Percentiles rank a stretch among this genome's conserved stretches.
Evolutionary conservation across 345 rosid species (phyloP).

Genomic region (Pugionium dolabratum): DNA sequence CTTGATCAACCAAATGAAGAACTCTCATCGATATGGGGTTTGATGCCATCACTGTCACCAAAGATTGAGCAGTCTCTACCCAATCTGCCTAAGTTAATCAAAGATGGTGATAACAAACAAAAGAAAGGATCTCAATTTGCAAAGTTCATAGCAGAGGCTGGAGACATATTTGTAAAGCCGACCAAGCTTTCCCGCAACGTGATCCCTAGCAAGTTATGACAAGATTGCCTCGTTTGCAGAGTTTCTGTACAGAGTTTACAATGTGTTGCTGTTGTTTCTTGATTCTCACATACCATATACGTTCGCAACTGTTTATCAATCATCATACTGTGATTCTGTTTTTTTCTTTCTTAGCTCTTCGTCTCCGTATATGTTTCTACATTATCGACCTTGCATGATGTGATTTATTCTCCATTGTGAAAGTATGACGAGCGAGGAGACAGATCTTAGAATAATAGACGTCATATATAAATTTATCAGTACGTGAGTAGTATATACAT

Average conservation of each 20-base stretch:
- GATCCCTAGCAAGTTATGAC: constrained; percentile 71
- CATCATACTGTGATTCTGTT: not conserved
- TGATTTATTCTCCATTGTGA: too few relatives aligned
- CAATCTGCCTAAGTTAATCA: constrained; percentile 43
- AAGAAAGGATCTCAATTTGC: constrained; percentile 79
- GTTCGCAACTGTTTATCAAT: not conserved
- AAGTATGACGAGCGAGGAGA: too few relatives aligned
- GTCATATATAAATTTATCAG: too few relatives aligned
- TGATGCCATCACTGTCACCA: constrained; percentile 71
- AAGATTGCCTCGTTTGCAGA: constrained; percentile 12
- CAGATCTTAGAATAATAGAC: too few relatives aligned
- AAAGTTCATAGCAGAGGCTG: constrained; percentile 66
- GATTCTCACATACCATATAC: not conserved
- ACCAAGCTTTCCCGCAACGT: constrained; percentile 41
- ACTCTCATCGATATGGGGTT: constrained; percentile 77
- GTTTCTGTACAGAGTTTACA: not conserved
- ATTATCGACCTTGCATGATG: too few relatives aligned
- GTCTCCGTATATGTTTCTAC: not conserved
- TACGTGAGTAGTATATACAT: too few relatives aligned
- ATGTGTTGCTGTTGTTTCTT: too few relatives aligned
- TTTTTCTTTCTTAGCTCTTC: not conserved
- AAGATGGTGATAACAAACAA: constrained; percentile 49
- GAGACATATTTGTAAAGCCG: constrained; percentile 44
- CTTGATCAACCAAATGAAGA: constrained; percentile 67
- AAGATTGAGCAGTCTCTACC: constrained; percentile 31